Percentiles rank a stretch among this genome's conserved stretches.
Evolutionary conservation across 805 yeast species (phyloP).

Genomic region (Ogataea pini): DNA sequence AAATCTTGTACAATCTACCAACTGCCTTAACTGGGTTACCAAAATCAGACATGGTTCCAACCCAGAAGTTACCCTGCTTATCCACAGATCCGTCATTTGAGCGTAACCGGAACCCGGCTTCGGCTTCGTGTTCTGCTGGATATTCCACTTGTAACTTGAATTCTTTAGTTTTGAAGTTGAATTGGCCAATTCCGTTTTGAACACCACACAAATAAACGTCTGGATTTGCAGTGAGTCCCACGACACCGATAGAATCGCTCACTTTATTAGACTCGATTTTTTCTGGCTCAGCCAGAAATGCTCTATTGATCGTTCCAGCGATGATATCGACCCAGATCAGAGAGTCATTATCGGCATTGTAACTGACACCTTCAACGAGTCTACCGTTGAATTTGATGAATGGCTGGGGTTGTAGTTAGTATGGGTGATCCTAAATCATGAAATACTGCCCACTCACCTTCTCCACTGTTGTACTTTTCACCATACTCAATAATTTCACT

Average conservation of each 20-base stretch:
- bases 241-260: slow-evolving; percentile 62
- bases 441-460: slow-evolving; percentile 15
- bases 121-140: slow-evolving; percentile 39
- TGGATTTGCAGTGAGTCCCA: slow-evolving; percentile 62
- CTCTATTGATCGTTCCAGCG: slow-evolving; percentile 42
- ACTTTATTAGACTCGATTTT: slow-evolving; percentile 38
- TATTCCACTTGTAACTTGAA: slow-evolving; percentile 42
- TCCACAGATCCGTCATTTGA: slow-evolving; percentile 86
- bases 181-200: slow-evolving; percentile 62
- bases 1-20: slow-evolving; percentile 56
- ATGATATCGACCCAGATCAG: slow-evolving; percentile 51
- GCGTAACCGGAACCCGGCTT: slow-evolving; percentile 40
- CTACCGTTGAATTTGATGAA: slow-evolving; percentile 40
- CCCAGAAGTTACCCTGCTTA: slow-evolving; percentile 73
- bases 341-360: slow-evolving; percentile 55
- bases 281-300: slow-evolving; percentile 28
- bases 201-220: slow-evolving; percentile 61
- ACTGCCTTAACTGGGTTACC: slow-evolving; percentile 37
- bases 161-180: slow-evolving; percentile 42
- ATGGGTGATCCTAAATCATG: neutral
- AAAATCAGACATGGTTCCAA: slow-evolving; percentile 69
- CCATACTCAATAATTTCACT: slow-evolving; percentile 12
- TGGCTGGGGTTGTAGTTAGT: slow-evolving; percentile 16
- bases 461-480: slow-evolving; percentile 14
- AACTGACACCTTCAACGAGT: slow-evolving; percentile 68